These are phyloP conservation scores for Arthrobotrys megalospora DNA, from an alignment of 2,329 filamentous ascomycete species.

Conservation along the genomic window DNA sequence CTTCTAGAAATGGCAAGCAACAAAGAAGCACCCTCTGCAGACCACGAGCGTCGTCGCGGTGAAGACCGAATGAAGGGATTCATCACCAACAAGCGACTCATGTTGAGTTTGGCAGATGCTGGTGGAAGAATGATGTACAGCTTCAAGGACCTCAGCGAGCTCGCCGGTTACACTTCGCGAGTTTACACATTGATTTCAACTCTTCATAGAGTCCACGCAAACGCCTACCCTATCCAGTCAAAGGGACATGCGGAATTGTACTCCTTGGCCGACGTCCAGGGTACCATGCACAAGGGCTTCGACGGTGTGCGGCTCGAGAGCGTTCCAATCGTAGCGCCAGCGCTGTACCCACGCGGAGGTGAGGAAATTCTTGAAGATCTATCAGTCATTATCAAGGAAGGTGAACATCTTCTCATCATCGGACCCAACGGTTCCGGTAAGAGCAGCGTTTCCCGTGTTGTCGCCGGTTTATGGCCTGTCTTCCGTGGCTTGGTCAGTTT, in stretches of 20 bases:
- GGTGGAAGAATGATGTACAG: conserved; percentile 99
- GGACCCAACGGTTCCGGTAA: conserved; percentile 96
- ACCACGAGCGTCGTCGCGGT: conserved; percentile 74
- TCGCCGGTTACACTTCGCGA: conserved; percentile 94
- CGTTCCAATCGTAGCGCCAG: conserved; percentile 91
- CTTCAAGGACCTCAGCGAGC: conserved; percentile 95
- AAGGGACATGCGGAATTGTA: conserved; percentile 83
- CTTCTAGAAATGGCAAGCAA: conserved; percentile 75
- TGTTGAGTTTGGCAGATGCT: conserved; percentile 96
- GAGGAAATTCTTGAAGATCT: conserved; percentile 91
- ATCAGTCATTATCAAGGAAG: conserved; percentile 88
- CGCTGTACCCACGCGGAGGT: conserved; percentile 88
- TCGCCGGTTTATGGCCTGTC: conserved; percentile 94
- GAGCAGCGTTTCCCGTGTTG: conserved; percentile 85
- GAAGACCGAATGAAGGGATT: conserved; percentile 93
- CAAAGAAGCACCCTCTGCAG: conserved; percentile 66
- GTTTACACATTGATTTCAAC: conserved; percentile 97
- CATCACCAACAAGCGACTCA: conserved; percentile 98
- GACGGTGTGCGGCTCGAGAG: conserved; percentile 94
- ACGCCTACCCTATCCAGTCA: conserved; percentile 82
- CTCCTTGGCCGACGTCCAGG: conserved; percentile 90
- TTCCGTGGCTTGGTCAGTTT: conserved; percentile 93
- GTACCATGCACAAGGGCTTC: conserved; percentile 93
- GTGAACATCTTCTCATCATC: conserved; percentile 94
- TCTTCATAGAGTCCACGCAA: conserved; percentile 90